Base-by-base conservation (phyloP, 2,329 filamentous ascomycete genomes). In the Fusarium hostae region DNA sequence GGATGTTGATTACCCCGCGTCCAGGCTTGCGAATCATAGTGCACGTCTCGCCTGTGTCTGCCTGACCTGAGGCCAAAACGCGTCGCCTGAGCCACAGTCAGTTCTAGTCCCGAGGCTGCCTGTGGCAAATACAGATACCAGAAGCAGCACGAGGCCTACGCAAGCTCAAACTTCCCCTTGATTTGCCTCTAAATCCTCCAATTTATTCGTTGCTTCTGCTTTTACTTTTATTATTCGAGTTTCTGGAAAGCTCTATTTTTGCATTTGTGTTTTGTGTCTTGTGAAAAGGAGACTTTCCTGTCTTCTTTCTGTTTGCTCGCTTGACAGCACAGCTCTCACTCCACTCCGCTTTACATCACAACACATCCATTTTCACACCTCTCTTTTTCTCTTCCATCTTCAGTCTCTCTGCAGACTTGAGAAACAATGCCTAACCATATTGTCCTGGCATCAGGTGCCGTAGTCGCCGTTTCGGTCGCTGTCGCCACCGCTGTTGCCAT, bases 401-500 rank as follows among this genome's bases (percentile, higher is more conserved):
- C 63, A 68, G 56, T 65, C 54, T 52, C 51, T 54, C 39, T 26
- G 50, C 26, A 58, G 48, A 64, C 65, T 64, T 47, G 44, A 40
- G 24, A 50, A 51, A 61, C 70, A 63, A 89, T 89, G 87, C 87
- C 87, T 87, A 89, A 89, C 82, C 86, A 87, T 72, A 80, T 85
- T 71, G 82, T 85, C 45, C 74, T 88, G 63, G 84, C 84, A 67
- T 87, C 88, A 85, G 88, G 85, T 72, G 88, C 87, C 82, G 83
- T 88, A 51, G 85, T 89, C 71, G 88, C 86, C 80, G 82, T 88
- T 37, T 86, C 87, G 34, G 84, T 89, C 64, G 87, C 86, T 60
- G 85, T 89, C 63, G 87, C 87, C 30, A 85, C 87, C 37, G 87
- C 87, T 64, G 85, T 89, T 66, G 87, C 87, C 70, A 83, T 91